Evolutionary conservation across 139 green algal species (phyloP), one percentile per base, ranked within the genome.

Genomic region (Pleodorina starrii): DNA sequence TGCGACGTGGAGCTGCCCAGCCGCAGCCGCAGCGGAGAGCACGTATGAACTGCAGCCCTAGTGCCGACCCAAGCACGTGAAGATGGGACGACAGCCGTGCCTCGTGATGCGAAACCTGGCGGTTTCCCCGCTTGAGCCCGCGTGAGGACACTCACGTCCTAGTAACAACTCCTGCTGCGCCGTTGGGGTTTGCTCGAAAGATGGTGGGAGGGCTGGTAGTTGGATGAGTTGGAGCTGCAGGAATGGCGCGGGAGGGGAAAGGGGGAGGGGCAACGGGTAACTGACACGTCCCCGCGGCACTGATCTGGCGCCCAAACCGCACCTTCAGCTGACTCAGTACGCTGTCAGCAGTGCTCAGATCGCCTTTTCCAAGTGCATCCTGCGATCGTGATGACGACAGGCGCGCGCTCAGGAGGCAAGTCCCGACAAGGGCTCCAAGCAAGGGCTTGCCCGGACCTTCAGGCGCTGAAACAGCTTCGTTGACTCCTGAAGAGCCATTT

Each of bases 191-290:
- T 89, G 72, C 83, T 97, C 92, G 12, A 92, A 95, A 0, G 92
- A 44, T 3, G 96, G 97, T 23, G 97, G 96, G 19, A 98, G 87
- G 0, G 94, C 90, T 68, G 95, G 90, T 36, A 99, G 89, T 80
- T 97, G 91, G 17, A 96, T 97, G 38, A 99, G 86, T 73, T 96
- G 94, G 36, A 99, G 40, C 96, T 99, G 94, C 86, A 14, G 7
- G 72, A 27, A 80, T 59, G 72, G 5, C 0, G 42, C 10, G 16
- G 72, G 23, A 36, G 40, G 57, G 72, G 68, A 40, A 17, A 40
- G 63, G 63, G 17, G 3, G 63, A 73, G 5, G 2, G 63, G n/a
- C 63, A 11, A 73, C 32, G 63, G n/a, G 5, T 12, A 12, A 9
- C 54, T 25, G 17, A 25, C 54, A 66, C 25, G 54, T 12, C n/a